These are phyloP conservation scores for Crithidia mellificae DNA, from an alignment of 208 protist species.

Conservation along the genomic window DNA sequence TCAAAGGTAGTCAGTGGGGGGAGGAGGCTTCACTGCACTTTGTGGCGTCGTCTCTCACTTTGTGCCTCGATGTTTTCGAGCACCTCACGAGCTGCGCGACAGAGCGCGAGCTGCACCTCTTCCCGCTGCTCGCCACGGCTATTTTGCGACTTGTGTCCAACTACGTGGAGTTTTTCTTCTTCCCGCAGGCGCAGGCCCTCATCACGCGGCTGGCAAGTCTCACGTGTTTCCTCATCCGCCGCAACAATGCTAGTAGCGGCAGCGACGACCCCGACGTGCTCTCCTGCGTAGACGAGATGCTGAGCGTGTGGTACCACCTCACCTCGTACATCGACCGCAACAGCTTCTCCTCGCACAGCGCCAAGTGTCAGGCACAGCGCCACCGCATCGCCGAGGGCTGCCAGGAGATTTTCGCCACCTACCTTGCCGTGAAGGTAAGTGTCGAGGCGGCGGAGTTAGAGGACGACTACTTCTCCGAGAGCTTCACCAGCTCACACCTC, in stretches of 20 bases:
- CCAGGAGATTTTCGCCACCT: constrained; percentile 34
- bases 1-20: constrained; percentile 38
- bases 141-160: constrained; percentile 48
- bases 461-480: constrained; percentile 54
- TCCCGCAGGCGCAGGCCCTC: constrained; percentile 19
- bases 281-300: constrained; percentile 67
- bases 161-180: constrained; percentile 39
- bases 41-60: constrained; percentile 25
- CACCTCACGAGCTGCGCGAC: constrained; percentile 17
- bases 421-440: constrained; percentile 30
- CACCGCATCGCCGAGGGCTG: constrained; percentile 32
- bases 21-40: constrained; percentile 29
- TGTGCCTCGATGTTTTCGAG: constrained; percentile 44
- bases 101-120: constrained; percentile 29
- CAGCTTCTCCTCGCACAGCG: constrained; percentile 22
- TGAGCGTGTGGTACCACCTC: constrained; percentile 57
- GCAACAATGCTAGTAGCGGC: constrained; percentile 34
- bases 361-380: constrained; percentile 1
- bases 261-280: constrained; percentile 59
- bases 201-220: constrained; percentile 28
- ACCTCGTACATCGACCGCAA: constrained; percentile 38
- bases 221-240: constrained; percentile 41
- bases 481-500: constrained; percentile 71
- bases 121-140: constrained; percentile 39
- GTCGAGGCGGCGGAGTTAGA: constrained; percentile 44